Percentiles rank a stretch among this genome's conserved stretches.
phyloP scores from a whole-genome alignment of 2,329 filamentous ascomycete genomes.

The Zymoseptoria crescenta region DNA sequence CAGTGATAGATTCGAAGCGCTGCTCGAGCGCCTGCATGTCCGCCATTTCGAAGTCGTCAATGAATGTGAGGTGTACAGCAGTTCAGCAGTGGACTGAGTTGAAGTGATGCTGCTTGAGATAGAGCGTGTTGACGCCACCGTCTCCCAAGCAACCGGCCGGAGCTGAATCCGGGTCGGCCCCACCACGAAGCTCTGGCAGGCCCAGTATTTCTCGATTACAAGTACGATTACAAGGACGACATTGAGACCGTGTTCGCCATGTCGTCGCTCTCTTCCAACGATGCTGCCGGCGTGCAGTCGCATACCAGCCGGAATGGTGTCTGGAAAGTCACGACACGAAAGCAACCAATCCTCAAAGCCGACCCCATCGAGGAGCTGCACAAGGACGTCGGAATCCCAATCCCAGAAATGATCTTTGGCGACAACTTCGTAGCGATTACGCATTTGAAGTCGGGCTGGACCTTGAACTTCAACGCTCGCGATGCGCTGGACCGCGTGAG shows the following conservation, averaged over 20 bases:
- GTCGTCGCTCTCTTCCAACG: background rate
- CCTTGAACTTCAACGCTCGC: constrained; percentile 71
- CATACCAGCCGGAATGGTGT: constrained; percentile 22
- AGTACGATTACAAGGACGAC: background rate
- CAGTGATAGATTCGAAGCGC: constrained; percentile 81
- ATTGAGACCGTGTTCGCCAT: background rate
- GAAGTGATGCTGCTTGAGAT: background rate
- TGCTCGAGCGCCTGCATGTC: constrained; percentile 72
- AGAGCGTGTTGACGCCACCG: background rate
- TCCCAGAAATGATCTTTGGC: constrained; percentile 98
- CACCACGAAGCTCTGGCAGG: background rate
- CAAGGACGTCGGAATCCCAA: constrained; percentile 68
- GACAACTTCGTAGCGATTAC: constrained; percentile 77
- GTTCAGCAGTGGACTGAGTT: constrained; percentile 1
- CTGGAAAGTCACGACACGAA: constrained; percentile 63
- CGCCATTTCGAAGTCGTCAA: constrained; percentile 21
- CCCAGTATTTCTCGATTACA: background rate
- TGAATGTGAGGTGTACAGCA: constrained; percentile 9
- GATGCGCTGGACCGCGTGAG: constrained; percentile 86
- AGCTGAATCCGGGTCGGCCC: background rate
- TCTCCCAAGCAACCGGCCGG: background rate
- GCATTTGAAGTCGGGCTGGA: constrained; percentile 69
- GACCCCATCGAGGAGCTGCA: constrained; percentile 83
- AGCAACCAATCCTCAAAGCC: constrained; percentile 90
- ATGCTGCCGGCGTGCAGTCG: constrained; percentile 4